Evolutionary conservation across 306 rosid species (phyloP).

Genomic region (Cucurbita argyrosperma): DNA sequence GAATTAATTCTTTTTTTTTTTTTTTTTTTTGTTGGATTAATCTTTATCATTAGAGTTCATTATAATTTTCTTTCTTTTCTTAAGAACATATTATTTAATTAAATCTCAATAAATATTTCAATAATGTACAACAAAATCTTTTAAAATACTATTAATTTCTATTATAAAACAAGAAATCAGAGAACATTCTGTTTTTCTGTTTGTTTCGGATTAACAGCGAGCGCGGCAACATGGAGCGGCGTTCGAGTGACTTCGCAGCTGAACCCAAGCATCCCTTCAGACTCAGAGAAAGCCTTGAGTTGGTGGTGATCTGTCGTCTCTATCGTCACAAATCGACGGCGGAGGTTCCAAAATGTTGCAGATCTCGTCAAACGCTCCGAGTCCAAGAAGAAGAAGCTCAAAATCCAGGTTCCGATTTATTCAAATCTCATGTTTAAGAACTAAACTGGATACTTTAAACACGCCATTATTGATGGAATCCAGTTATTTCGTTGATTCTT

Average conservation of each 20-base stretch:
- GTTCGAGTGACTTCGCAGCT: too few relatives aligned
- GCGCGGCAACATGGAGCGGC: neutral
- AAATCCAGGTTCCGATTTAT: neutral
- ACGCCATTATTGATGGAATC: neutral
- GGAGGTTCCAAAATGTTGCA: constrained; percentile 40
- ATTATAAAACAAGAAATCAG: neutral
- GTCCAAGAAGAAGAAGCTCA: neutral
- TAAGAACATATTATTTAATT: too few relatives aligned
- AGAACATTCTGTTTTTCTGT: neutral
- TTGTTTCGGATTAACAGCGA: neutral
- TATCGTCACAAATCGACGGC: constrained; percentile 15
- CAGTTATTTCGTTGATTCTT: neutral
- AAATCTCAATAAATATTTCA: too few relatives aligned
- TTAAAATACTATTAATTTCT: too few relatives aligned
- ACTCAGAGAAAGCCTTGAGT: constrained; percentile 29
- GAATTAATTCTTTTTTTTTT: too few relatives aligned
- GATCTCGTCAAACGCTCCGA: constrained; percentile 60
- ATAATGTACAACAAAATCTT: too few relatives aligned
- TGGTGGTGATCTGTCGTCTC: constrained; percentile 74
- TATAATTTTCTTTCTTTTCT: too few relatives aligned
- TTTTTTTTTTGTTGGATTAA: too few relatives aligned
- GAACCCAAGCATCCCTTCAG: neutral
- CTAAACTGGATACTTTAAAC: neutral
- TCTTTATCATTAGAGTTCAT: too few relatives aligned
- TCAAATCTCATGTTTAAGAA: neutral